phyloP scores from a whole-genome alignment of 2,329 filamentous ascomycete genomes.

The Trichoderma hamatum region DNA sequence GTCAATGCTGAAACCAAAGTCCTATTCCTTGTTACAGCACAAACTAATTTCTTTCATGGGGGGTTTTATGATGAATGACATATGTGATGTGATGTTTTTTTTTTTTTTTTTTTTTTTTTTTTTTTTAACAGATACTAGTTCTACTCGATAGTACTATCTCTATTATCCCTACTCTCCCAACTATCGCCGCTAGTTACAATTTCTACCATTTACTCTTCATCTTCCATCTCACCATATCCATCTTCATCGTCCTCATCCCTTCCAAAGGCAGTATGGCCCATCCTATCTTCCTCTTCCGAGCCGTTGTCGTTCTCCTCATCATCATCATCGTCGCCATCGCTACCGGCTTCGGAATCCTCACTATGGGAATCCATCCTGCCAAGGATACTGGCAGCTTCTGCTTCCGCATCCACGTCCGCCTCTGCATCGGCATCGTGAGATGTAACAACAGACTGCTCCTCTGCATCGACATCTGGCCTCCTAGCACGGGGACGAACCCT shows the following conservation, averaged over 20 bases:
- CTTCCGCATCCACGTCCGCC: slow-evolving; percentile 2
- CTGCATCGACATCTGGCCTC: not conserved
- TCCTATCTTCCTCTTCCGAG: slow-evolving; percentile 26
- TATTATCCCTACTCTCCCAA: too few relatives aligned
- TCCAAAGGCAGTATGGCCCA: not conserved
- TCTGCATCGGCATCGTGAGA: slow-evolving; percentile 30
- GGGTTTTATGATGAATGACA: too few relatives aligned
- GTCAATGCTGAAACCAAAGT: too few relatives aligned
- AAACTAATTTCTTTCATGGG: too few relatives aligned
- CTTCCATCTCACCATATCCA: slow-evolving; percentile 1
- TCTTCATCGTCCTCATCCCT: slow-evolving; percentile 1
- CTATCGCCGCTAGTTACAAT: too few relatives aligned
- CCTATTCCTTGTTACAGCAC: too few relatives aligned
- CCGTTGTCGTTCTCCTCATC: slow-evolving; percentile 33
- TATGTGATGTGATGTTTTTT: too few relatives aligned
- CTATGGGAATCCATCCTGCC: slow-evolving; percentile 19
- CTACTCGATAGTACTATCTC: too few relatives aligned
- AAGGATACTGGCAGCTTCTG: slow-evolving; percentile 13
- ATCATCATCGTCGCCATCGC: slow-evolving; percentile 33
- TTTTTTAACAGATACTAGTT: too few relatives aligned
- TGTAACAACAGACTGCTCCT: slow-evolving; percentile 29
- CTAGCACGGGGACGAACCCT: slow-evolving; percentile 31
- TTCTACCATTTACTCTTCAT: not conserved
- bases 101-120: too few relatives aligned
- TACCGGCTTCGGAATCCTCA: slow-evolving; percentile 20